Percentiles rank a stretch among this genome's conserved stretches.
phyloP scores from a whole-genome alignment of 2,329 filamentous ascomycete genomes.

The Colletotrichum tabaci region DNA sequence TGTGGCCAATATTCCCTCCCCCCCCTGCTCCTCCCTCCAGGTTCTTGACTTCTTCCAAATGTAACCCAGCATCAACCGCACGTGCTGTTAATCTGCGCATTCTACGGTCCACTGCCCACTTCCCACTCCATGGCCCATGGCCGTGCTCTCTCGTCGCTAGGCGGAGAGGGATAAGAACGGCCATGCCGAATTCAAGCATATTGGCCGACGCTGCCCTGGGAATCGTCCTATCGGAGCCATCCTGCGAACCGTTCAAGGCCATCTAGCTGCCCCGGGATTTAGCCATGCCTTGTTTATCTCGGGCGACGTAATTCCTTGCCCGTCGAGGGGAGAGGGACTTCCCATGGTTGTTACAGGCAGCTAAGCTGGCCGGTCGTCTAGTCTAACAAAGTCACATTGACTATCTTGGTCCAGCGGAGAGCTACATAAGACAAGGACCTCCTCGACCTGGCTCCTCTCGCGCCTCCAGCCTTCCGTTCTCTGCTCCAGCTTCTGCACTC shows the following conservation, averaged over 20 bases:
- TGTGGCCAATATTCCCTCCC: background rate
- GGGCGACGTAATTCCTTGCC: constrained; percentile 7
- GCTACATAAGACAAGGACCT: constrained; percentile 31
- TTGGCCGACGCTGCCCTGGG: constrained; percentile 17
- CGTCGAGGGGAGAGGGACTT: background rate
- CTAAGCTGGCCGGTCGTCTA: constrained; percentile 9
- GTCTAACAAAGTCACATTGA: constrained; percentile 2
- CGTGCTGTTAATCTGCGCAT: constrained; percentile 25
- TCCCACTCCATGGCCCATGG: background rate
- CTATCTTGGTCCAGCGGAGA: background rate
- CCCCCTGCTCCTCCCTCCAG: too few species aligned
- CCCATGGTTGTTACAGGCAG: background rate
- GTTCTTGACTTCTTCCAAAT: background rate
- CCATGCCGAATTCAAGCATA: constrained; percentile 37
- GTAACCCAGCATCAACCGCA: constrained; percentile 12
- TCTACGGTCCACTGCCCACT: constrained; percentile 14
- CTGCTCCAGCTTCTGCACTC: background rate
- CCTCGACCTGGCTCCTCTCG: background rate
- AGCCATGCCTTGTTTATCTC: constrained; percentile 13
- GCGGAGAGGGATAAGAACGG: background rate
- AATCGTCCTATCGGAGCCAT: constrained; percentile 10
- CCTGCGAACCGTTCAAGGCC: background rate
- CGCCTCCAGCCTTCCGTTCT: background rate
- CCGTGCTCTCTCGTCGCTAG: background rate
- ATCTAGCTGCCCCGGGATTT: background rate